Conservation (phyloP, 23 red algal genomes). For the Cyanidioschyzon merolae region DNA sequence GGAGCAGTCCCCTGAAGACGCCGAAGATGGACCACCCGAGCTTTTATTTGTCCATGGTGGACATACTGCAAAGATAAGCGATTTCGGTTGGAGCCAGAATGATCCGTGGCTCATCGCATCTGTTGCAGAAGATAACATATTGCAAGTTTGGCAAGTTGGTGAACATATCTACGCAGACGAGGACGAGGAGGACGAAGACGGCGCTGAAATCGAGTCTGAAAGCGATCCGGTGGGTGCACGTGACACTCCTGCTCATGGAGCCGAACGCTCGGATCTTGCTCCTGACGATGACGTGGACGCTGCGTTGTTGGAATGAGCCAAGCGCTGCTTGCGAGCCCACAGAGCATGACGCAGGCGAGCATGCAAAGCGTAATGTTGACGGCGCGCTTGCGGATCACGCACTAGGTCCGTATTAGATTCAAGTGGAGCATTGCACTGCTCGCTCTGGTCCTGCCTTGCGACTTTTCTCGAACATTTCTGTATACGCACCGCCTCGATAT, state of each 20-base stretch:
- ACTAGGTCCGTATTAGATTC: too few relatives aligned
- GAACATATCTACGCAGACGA: slow-evolving; percentile 69
- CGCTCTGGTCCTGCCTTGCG: too few relatives aligned
- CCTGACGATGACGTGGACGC: too few relatives aligned
- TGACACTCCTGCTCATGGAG: too few relatives aligned
- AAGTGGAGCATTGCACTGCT: too few relatives aligned
- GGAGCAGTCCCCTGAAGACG: slow-evolving; percentile 94
- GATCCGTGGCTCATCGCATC: slow-evolving; percentile 85
- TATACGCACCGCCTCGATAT: too few relatives aligned
- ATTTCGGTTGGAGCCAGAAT: slow-evolving; percentile 86
- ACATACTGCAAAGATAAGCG: slow-evolving; percentile 76
- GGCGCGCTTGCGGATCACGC: too few relatives aligned
- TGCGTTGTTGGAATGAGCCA: too few relatives aligned
- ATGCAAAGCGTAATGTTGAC: not conserved
- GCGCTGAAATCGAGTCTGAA: slow-evolving; percentile 24
- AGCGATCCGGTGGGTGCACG: too few relatives aligned
- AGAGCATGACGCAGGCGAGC: not conserved
- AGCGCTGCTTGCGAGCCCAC: too few relatives aligned
- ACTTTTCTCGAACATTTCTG: too few relatives aligned
- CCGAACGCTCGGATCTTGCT: too few relatives aligned
- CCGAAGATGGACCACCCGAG: slow-evolving; percentile 95
- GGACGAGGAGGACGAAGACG: slow-evolving; percentile 53
- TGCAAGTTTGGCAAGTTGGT: slow-evolving; percentile 87
- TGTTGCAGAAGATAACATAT: slow-evolving; percentile 95
- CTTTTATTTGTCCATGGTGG: slow-evolving; percentile 97